phyloP scores from a whole-genome alignment of 805 yeast species.

The Kodamaea lidongshanica region DNA sequence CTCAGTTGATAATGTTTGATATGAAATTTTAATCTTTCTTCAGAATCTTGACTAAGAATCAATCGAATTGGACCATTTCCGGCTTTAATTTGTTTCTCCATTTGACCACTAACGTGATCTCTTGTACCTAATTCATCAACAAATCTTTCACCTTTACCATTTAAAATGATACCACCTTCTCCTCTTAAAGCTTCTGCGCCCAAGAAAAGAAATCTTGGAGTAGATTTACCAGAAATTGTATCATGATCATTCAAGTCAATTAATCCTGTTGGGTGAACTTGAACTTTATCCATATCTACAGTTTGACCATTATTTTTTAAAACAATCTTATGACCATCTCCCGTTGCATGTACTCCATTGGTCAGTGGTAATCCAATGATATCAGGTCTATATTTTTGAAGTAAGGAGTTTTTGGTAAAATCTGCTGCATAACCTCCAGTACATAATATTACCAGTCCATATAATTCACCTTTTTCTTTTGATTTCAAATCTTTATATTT shows the following conservation, averaged over 20 bases:
- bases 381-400: slow-evolving; percentile 54
- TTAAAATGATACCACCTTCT: slow-evolving; percentile 56
- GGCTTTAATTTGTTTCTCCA: slow-evolving; percentile 36
- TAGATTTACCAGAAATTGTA: slow-evolving; percentile 28
- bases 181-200: slow-evolving; percentile 66
- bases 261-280: slow-evolving; percentile 64
- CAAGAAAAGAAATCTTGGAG: slow-evolving; percentile 48
- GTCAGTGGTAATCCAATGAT: slow-evolving; percentile 51
- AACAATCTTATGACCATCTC: slow-evolving; percentile 56
- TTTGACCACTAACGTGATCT: slow-evolving; percentile 54
- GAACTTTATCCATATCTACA: slow-evolving; percentile 60
- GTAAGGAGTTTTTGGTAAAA: slow-evolving; percentile 45
- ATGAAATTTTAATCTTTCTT: slow-evolving; percentile 41
- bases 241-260: slow-evolving; percentile 45
- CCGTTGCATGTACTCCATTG: slow-evolving; percentile 56
- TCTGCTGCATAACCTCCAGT: slow-evolving; percentile 69
- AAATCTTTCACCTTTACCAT: slow-evolving; percentile 48
- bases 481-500: slow-evolving; percentile 26
- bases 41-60: slow-evolving; percentile 43
- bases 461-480: slow-evolving; percentile 26
- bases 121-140: slow-evolving; percentile 57
- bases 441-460: slow-evolving; percentile 56
- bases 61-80: slow-evolving; percentile 46
- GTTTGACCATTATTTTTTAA: slow-evolving; percentile 47
- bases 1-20: slow-evolving; percentile 52